Evolutionary conservation across 805 yeast genomes (phyloP), one percentile per base, ranked within the genome.

Genomic region (Isabelozyma heimii): DNA sequence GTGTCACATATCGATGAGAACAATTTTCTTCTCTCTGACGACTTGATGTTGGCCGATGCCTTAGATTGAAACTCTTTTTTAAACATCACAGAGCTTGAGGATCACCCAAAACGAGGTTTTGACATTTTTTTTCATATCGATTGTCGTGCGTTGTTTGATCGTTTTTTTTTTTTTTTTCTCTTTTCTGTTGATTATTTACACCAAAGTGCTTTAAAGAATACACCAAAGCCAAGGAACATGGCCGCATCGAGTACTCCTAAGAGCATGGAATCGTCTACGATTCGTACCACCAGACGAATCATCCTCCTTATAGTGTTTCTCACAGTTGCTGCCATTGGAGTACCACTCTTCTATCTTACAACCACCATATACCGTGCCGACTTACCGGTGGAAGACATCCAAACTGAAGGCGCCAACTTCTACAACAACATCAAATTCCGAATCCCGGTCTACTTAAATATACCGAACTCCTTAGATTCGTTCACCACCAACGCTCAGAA

Each of bases 1-100:
- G 57, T 61, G 17, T 65, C 56, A 53, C 82, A 71, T 28, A 85
- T 72, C 4, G 62, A 56, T 4, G 63, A 56, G 9, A 82, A 63
- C 24, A 85, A 63, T 52, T 76, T 77, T 53, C 88, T 79, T 39
- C 94, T 73, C 54, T 90, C 97, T 0, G 96, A 87, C 12, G 89
- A 81, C 66, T 90, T 91, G 50, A 94, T 74, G 57, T 89, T 89
- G 16, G 96, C 80, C 45, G 83, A 73, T 3, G 95, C 84, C 67
- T 91, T 91, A 49, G 85, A 72, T 60, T 79, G 72, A 13, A 83
- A 78, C 42, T 75, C 73, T 52, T 81, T 82, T 55, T 77, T 73
- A 57, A 82, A 82, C 86, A 82, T 82, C 41, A 14, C 43, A n/a
- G 37, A 13, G 24, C 24, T 20, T 20, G 24, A 20, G 24, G 1